Evolutionary conservation across 768 basidiomycete genomes (phyloP), one percentile per base, ranked within the genome.

Genomic region (Mycena maculata): DNA sequence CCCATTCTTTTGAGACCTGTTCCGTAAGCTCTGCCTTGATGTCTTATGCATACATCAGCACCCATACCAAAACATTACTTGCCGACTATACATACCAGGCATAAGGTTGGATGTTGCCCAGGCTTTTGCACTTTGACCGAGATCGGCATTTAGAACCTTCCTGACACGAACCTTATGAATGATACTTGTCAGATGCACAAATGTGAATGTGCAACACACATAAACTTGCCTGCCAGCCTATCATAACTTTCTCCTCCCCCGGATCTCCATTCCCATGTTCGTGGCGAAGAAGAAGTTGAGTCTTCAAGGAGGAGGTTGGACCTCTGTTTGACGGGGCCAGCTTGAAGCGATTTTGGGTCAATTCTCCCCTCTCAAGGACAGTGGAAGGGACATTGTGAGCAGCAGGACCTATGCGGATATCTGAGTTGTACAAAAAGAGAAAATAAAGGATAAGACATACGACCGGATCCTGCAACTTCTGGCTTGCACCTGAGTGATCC

Each of bases 171-270:
- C 45, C 45, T 47, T 6, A 23, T 18, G 16, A 10, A 23, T 23
- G 25, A 23, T 7, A 23, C 22, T 4, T 47, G 45, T 47, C 9
- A 47, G 45, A 47, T 25, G 6, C 22, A n/a, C n/a, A n/a, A n/a
- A n/a, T n/a, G n/a, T n/a, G n/a, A n/a, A n/a, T n/a, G 25, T 47
- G 22, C 39, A 41, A 5, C 4, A 41, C 20, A 18, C 20, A 4
- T 8, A 42, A 11, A 41, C 39, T 28, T 42, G 39, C 58, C 58
- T 59, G 58, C 58, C 58, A 59, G 1, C 33, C 58, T 7, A 59
- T 31, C 58, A 59, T 59, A 8, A 56, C 27, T 42, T 59, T 59
- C n/a, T 59, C 57, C 23, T 59, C 45, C 2, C 57, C 57, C 8
- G 57, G 57, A 59, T 59, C 57, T 6, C 57, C 57, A 16, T 36